Percentiles rank a stretch among this genome's conserved stretches.
Evolutionary conservation across 495 filamentous ascomycete genomes (phyloP).

Genomic region (Astrothelium subdiscretum): DNA sequence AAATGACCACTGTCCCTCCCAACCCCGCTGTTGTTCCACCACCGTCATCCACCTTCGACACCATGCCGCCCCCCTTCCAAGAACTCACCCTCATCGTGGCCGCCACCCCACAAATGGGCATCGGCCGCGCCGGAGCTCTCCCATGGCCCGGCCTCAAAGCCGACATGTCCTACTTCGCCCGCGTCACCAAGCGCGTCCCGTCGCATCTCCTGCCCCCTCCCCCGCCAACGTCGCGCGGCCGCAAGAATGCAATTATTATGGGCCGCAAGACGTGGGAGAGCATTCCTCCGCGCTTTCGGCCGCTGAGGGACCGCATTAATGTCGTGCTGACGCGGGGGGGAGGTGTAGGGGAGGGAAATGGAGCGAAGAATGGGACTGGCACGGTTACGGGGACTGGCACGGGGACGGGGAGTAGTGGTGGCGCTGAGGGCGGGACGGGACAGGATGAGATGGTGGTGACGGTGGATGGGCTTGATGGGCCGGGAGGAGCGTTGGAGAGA

Average conservation of each 20-base stretch:
- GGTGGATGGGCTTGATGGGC: conserved; percentile 39
- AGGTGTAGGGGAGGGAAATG: conserved; percentile 18
- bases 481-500: conserved; percentile 22
- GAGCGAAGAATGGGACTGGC: conserved; percentile 19
- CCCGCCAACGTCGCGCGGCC: conserved; percentile 6
- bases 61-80: conserved; percentile 24
- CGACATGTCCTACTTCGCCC: conserved; percentile 91
- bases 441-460: conserved; percentile 25
- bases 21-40: background rate
- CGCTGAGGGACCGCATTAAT: conserved; percentile 64
- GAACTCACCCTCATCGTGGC: conserved; percentile 64
- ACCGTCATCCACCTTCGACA: too few relatives aligned
- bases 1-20: too few relatives aligned
- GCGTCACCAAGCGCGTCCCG: conserved; percentile 62
- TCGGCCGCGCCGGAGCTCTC: conserved; percentile 65
- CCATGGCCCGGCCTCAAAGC: conserved; percentile 80
- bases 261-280: conserved; percentile 91
- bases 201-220: conserved; percentile 5
- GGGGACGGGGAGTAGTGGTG: conserved; percentile 7
- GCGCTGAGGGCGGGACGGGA: conserved; percentile 20
- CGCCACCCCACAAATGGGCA: conserved; percentile 68
- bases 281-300: conserved; percentile 66
- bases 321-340: conserved; percentile 54
- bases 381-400: conserved; percentile 1
- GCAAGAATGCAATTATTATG: conserved; percentile 83